Conservation (phyloP, 129 eudicot species). For the Solidago caesia region DNA sequence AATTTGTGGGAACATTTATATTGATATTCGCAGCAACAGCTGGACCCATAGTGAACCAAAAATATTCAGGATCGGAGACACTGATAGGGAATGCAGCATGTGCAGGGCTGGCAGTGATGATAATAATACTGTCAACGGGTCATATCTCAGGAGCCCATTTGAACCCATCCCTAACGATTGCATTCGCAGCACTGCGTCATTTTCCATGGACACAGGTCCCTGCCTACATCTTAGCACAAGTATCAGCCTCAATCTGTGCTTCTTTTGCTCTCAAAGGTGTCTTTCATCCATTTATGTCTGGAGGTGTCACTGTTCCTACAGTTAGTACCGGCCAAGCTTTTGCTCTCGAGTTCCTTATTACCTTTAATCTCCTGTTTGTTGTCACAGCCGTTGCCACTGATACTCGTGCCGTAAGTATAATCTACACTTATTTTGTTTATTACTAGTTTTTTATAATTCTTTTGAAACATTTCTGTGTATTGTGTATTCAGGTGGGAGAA, state of each 20-base stretch:
- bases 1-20: constrained; percentile 86
- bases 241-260: constrained; percentile 77
- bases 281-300: constrained; percentile 71
- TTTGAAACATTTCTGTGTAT: not conserved
- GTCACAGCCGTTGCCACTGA: constrained; percentile 93
- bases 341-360: constrained; percentile 74
- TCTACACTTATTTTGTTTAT: not conserved
- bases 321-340: constrained; percentile 72
- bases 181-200: constrained; percentile 76
- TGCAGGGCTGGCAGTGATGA: constrained; percentile 82
- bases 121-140: constrained; percentile 67
- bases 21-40: constrained; percentile 83
- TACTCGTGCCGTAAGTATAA: constrained; percentile 63
- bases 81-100: constrained; percentile 84
- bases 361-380: constrained; percentile 82
- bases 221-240: constrained; percentile 69
- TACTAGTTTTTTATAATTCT: not conserved
- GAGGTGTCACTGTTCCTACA: constrained; percentile 85
- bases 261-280: constrained; percentile 75
- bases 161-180: constrained; percentile 80
- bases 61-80: constrained; percentile 54
- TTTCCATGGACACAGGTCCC: constrained; percentile 93
- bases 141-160: constrained; percentile 93
- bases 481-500: constrained; percentile 64
- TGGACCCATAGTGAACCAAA: constrained; percentile 75